Evolutionary conservation across 108 stramenopile species (phyloP).

Genomic region (Cyclostephanos invisitatus): DNA sequence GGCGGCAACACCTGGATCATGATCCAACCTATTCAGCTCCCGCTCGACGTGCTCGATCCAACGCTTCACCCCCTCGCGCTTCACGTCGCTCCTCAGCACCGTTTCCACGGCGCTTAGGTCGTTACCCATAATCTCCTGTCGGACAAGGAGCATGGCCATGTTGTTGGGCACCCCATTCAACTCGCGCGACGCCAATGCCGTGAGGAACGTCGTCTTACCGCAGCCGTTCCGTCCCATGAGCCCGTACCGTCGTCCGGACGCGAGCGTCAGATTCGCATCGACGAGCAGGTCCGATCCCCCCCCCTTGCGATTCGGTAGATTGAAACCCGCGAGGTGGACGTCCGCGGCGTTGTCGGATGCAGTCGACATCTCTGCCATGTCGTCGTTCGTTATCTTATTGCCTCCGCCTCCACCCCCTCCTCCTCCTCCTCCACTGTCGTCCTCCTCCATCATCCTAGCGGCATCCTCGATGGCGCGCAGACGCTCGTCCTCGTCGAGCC

Average conservation of each 20-base stretch:
- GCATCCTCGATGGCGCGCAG: constrained; percentile 62
- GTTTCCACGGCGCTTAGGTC: constrained; percentile 62
- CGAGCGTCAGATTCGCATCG: constrained; percentile 71
- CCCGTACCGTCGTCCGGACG: constrained; percentile 77
- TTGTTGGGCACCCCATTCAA: constrained; percentile 52
- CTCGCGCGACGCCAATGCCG: constrained; percentile 38
- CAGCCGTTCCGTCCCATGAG: constrained; percentile 89
- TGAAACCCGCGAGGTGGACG: constrained; percentile 60
- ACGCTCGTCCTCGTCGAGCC: constrained; percentile 63
- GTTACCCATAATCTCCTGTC: constrained; percentile 78
- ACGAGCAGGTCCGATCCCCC: constrained; percentile 67
- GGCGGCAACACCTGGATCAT: constrained; percentile 19
- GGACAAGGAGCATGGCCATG: constrained; percentile 69
- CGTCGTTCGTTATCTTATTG: not conserved
- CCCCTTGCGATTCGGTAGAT: constrained; percentile 55
- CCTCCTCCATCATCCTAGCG: constrained; percentile 53
- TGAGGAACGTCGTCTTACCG: constrained; percentile 79
- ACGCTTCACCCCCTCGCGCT: constrained; percentile 64
- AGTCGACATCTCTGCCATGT: constrained; percentile 30
- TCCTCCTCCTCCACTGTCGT: constrained; percentile 14
- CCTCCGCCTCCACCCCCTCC: not conserved
- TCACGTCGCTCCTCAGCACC: constrained; percentile 71
- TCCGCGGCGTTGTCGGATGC: constrained; percentile 53
- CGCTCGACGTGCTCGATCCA: constrained; percentile 57
- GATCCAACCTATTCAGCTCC: constrained; percentile 57